phyloP scores from a whole-genome alignment of 805 yeast species.

The Starmerella floris region DNA sequence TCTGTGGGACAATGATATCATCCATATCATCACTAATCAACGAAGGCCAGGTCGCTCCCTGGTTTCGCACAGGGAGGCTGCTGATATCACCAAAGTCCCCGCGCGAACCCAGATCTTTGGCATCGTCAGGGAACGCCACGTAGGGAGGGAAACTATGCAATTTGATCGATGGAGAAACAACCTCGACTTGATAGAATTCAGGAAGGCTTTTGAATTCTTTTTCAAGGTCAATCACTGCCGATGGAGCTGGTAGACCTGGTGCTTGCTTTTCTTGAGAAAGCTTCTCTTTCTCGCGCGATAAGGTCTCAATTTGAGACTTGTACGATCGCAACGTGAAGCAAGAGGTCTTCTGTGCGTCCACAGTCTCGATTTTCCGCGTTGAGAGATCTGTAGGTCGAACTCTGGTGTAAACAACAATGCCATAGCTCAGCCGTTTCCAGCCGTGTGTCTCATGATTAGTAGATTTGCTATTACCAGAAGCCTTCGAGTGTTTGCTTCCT shows the following conservation, averaged over 20 bases:
- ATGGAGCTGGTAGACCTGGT: no score
- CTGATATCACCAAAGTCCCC: conserved; percentile 1
- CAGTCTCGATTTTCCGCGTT: not conserved
- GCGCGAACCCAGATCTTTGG: not conserved
- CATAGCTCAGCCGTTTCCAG: conserved; percentile 6
- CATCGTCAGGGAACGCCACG: not conserved
- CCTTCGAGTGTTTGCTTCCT: not conserved
- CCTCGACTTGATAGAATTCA: conserved; percentile 6
- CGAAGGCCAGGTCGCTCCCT: not conserved
- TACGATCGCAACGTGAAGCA: not conserved
- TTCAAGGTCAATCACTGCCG: conserved; percentile 2
- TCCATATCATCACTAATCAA: conserved; percentile 8
- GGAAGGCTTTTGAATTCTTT: conserved; percentile 6
- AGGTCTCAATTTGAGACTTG: not conserved
- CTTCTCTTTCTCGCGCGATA: not conserved
- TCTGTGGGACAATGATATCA: conserved; percentile 9
- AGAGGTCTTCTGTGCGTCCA: not conserved
- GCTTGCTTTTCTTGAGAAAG: no score
- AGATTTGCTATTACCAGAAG: not conserved
- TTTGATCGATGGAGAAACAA: not conserved
- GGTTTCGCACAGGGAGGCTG: not conserved
- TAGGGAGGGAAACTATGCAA: not conserved
- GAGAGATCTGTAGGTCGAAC: not conserved
- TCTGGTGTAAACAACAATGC: conserved; percentile 4
- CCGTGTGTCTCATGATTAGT: not conserved